These are phyloP conservation scores for Endogone sp. DNA, from an alignment of 192 early-diverging fungal genomes.

Conservation along the genomic window DNA sequence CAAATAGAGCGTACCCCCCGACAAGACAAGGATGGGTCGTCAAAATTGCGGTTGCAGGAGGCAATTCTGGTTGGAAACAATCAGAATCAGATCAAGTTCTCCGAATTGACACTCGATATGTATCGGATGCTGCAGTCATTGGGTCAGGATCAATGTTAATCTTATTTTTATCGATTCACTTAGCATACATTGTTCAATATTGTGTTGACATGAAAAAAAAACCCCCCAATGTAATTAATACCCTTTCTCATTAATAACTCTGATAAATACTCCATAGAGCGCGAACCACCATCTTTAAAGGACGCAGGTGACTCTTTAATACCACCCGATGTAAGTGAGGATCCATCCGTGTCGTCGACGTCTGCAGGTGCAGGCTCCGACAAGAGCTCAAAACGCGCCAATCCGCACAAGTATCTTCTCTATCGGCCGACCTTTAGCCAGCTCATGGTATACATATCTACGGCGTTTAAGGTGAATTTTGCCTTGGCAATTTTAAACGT, in stretches of 20 bases:
- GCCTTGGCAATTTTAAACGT: not conserved
- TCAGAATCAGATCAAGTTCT: constrained; percentile 96
- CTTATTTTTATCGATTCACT: not conserved
- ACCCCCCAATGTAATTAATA: too few species aligned
- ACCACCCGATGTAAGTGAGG: not conserved
- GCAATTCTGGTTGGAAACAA: constrained; percentile 95
- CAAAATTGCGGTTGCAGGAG: constrained; percentile 78
- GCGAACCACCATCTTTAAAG: not conserved
- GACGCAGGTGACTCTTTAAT: not conserved
- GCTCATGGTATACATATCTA: constrained; percentile 86
- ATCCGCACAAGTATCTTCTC: constrained; percentile 88
- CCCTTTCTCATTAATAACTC: not conserved
- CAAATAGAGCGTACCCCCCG: constrained; percentile 37
- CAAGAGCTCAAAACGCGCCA: constrained; percentile 22
- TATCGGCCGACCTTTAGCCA: constrained; percentile 91
- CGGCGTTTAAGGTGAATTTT: constrained; percentile 76
- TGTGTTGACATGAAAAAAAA: too few species aligned
- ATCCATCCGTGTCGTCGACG: not conserved
- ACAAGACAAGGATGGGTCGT: constrained; percentile 57
- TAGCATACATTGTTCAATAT: too few species aligned
- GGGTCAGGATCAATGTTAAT: constrained; percentile 31
- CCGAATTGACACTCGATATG: constrained; percentile 95
- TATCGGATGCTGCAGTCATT: constrained; percentile 93
- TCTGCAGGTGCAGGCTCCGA: not conserved
- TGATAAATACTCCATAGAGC: not conserved